Base-by-base conservation (phyloP, 2,329 filamentous ascomycete species). In the Trichoderma breve region DNA sequence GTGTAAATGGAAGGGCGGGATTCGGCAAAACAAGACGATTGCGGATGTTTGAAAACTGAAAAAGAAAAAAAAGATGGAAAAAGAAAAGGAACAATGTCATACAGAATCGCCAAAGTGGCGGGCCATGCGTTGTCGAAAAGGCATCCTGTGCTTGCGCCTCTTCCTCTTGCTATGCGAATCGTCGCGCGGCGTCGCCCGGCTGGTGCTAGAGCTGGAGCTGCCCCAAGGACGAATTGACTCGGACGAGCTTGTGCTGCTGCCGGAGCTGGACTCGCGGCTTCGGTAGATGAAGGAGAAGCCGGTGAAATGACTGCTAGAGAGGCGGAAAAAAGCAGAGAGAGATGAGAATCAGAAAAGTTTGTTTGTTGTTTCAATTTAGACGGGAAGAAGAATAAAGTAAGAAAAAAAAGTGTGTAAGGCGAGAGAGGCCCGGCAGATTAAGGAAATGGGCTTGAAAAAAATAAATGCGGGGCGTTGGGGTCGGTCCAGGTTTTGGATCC, bases 81-180 rank as follows among this genome's bases (percentile, higher is more conserved):
- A 63, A 39, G 36, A 51, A 51, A 12, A 24, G 8, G n/a, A 51
- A 24, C n/a, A 21, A 36, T 32, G 34, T 71, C 73, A 73, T 81
- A 85, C 83, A 74, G 83, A 81, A 75, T 85, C 84, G 77, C 84
- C 84, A 73, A 86, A 83, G 65, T 83, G 83, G 77, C 84, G 84
- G 67, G 83, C 83, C 79, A 86, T 82, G 70, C 81, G 80, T 74
- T 83, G 79, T 69, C 81, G 78, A 72, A 83, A 81, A 26, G 81
- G 80, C 81, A 83, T 83, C 71, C 75, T 81, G 63, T 70, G 68
- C 61, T 74, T 70, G 34, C 73, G 74, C 68, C 74, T 70, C 53
- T 74, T 74, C 68, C 69, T 53, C 24, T 71, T 71, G 67, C 70
- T 65, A 34, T 58, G 71, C 61, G 60, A 63, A 57, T 69, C 70